Evolutionary conservation across 768 basidiomycete genomes (phyloP), one percentile per base, ranked within the genome.

Genomic region (Candolleomyces eurysporus): DNA sequence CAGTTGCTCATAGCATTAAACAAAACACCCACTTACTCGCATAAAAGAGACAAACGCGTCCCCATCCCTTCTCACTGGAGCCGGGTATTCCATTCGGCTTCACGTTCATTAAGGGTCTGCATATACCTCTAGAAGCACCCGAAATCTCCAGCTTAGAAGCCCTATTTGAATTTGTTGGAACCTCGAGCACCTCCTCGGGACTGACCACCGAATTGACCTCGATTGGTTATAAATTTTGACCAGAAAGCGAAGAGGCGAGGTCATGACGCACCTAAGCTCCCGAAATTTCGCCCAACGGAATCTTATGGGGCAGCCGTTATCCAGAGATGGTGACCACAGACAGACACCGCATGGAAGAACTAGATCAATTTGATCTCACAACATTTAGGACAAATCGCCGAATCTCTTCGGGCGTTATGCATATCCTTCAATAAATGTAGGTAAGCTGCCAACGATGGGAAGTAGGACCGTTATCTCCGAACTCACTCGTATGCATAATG

Each of bases 381-480:
- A 51, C 19, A 30, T 51, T 51, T 19, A 51, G n/a, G 19, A n/a
- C 52, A 31, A 54, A 54, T 32, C 32, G 26, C 52, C 52, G 31
- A 39, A 54, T 16, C 52, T 31, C 32, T 54, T 54, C 52, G 52
- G 52, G 30, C 31, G 31, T n/a, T 30, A 14, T 31, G 14, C 31
- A 31, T 39, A 11, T 46, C 16, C 45, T 17, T 46, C 45, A 21
- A 46, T 14, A 36, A 36, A 36, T 30, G 19, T 51, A 59, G 58
- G 30, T 40, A 59, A 42, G 39, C 32, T 59, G n/a, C 11, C 26
- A 30, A 10, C 36, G 32, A 26, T 16, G 30, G 21, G 26, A 21
- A 40, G 49, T 39, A 52, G 40, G 3, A 19, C 58, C 58, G 58
- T 26, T 51, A 59, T 59, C 58, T 51, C 58, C 58, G 58, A 39